Conservation (phyloP, 805 yeast genomes). For the Saturnispora dispora region DNA sequence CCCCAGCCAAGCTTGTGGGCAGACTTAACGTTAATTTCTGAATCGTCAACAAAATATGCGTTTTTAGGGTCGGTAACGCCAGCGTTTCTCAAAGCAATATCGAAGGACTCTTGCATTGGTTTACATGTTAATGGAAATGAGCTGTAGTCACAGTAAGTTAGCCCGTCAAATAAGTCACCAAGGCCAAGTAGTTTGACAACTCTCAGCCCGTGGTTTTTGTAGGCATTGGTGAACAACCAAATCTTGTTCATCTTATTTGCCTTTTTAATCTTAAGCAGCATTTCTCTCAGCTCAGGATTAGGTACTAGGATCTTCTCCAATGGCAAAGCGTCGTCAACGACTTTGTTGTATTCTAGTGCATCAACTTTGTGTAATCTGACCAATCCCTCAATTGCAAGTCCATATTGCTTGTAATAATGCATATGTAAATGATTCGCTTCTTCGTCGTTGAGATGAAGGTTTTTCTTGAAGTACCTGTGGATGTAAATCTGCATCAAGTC, state of each 20-base stretch:
- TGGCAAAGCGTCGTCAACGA: slow-evolving; percentile 90
- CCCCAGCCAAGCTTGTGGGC: slow-evolving; percentile 68
- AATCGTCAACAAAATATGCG: slow-evolving; percentile 81
- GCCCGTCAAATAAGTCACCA: slow-evolving; percentile 91
- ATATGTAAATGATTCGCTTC: slow-evolving; percentile 67
- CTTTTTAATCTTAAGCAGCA: slow-evolving; percentile 38
- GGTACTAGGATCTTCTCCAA: slow-evolving; percentile 69
- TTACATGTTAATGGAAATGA: slow-evolving; percentile 68
- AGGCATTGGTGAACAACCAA: slow-evolving; percentile 95
- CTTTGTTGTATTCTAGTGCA: slow-evolving; percentile 78
- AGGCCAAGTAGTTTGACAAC: slow-evolving; percentile 73
- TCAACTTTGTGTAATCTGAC: slow-evolving; percentile 62
- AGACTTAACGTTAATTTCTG: slow-evolving; percentile 67
- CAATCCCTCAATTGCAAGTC: slow-evolving; percentile 88
- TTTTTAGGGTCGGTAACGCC: slow-evolving; percentile 40
- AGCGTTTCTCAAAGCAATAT: slow-evolving; percentile 55
- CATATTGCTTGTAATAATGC: slow-evolving; percentile 76
- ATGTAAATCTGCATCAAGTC: slow-evolving; percentile 84
- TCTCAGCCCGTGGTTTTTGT: slow-evolving; percentile 79
- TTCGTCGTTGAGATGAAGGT: slow-evolving; percentile 52
- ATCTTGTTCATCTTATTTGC: slow-evolving; percentile 52
- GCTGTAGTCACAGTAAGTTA: slow-evolving; percentile 85
- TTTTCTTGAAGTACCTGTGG: slow-evolving; percentile 66
- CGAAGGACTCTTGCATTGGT: slow-evolving; percentile 70
- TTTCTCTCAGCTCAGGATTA: slow-evolving; percentile 41